Evolutionary conservation across 805 yeast species (phyloP).

Genomic region (Ogataea zsoltii): DNA sequence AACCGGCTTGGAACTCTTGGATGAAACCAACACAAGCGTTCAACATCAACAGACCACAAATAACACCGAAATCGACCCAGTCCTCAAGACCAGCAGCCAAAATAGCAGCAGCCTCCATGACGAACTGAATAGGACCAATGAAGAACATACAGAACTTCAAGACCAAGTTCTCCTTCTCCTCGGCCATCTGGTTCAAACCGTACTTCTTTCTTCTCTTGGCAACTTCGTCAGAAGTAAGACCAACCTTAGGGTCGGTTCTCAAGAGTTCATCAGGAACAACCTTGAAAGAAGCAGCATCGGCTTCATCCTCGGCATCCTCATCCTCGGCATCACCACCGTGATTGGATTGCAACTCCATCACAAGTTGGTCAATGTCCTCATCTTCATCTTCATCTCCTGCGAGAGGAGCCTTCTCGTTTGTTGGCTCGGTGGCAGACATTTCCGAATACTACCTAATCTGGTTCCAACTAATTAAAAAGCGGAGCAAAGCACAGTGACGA

Average conservation of each 20-base stretch:
- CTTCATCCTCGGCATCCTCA: conserved; percentile 52
- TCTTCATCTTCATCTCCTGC: conserved; percentile 60
- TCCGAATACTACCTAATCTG: conserved; percentile 7
- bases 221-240: conserved; percentile 80
- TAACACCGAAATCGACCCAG: conserved; percentile 99
- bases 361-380: conserved; percentile 71
- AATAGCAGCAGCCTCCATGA: conserved; percentile 95
- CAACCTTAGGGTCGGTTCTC: conserved; percentile 76
- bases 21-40: conserved; percentile 95
- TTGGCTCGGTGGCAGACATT: conserved; percentile 26
- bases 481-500: conserved; percentile 7
- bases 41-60: conserved; percentile 79
- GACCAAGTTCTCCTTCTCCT: conserved; percentile 77
- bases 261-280: conserved; percentile 85
- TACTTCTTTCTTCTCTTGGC: conserved; percentile 82
- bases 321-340: conserved; percentile 47
- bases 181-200: conserved; percentile 90
- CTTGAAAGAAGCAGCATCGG: conserved; percentile 60
- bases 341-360: conserved; percentile 76
- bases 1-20: conserved; percentile 98
- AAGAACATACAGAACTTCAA: conserved; percentile 84
- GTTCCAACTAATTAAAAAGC: conserved; percentile 10
- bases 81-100: conserved; percentile 95
- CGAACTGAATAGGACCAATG: conserved; percentile 95
- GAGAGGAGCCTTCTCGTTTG: conserved; percentile 30